Percentiles rank a stretch among this genome's conserved stretches.
phyloP scores from a whole-genome alignment of 345 rosid species.

The Pugionium dolabratum region DNA sequence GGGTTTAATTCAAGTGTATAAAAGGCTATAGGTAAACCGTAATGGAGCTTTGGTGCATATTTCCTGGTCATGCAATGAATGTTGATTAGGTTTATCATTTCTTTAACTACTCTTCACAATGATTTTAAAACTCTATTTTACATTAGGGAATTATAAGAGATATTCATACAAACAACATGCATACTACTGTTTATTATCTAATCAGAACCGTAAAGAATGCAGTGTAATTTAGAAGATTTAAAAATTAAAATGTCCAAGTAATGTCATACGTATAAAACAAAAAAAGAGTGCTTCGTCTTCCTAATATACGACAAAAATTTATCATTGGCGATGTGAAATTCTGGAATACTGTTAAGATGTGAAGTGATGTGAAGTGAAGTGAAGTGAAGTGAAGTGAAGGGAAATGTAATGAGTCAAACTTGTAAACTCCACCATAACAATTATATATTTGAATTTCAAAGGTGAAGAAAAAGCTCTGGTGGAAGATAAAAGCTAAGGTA shows the following conservation, averaged over 20 bases:
- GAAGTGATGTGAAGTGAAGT: background rate
- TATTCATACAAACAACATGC: background rate
- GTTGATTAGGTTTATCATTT: background rate
- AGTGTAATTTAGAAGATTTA: too few relatives aligned
- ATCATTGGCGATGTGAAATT: background rate
- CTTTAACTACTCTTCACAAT: background rate
- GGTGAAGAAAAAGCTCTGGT: background rate
- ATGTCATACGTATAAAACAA: background rate
- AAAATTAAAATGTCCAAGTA: too few relatives aligned
- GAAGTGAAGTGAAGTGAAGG: too few relatives aligned
- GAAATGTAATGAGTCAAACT: background rate
- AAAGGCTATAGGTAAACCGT: background rate
- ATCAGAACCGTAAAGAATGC: too few relatives aligned
- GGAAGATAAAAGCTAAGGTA: slow-evolving; percentile 8
- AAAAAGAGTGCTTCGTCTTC: background rate
- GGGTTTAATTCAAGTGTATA: background rate
- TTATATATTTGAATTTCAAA: background rate
- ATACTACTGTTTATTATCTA: too few relatives aligned
- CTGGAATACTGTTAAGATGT: background rate
- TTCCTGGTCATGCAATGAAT: too few relatives aligned
- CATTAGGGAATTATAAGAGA: background rate
- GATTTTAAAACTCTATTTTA: background rate
- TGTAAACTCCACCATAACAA: slow-evolving; percentile 14
- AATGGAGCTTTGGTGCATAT: background rate
- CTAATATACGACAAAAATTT: background rate